Base-by-base conservation (phyloP, 441 rosid species). In the Erodium moschatum region DNA sequence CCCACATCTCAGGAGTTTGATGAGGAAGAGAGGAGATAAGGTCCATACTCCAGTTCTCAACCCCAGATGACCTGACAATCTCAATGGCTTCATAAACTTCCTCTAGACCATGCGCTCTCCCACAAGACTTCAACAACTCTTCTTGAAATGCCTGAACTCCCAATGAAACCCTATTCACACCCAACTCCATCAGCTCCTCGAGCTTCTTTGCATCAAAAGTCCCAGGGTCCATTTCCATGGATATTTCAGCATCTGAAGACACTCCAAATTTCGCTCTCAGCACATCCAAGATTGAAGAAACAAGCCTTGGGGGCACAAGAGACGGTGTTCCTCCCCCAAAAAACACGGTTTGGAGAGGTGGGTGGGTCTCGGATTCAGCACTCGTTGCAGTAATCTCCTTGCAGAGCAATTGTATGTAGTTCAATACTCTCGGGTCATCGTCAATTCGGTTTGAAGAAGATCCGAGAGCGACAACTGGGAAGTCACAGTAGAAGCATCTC, bases 271-370 rank as follows among this genome's bases (percentile, higher is more conserved):
- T 81, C 62, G 4, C 80, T 58, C 80, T 81, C 79, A 93, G 63
- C 27, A 87, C 75, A 54, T 88, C 87, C 61, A 93, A 73, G 75
- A 91, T 66, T 21, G 86, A 82, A 15, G 83, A 82, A 71, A 91
- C 89, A 40, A 87, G 78, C 74, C 74, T 77, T 0, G 97, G 87
- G 1, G 98, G 87, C 77, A 93, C 98, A 61, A 93, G 82, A 42
- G 98, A 93, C 54, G 98, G 98, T 3, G 98, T 91, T 24, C 97
- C 98, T 9, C 98, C 98, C 0, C 98, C 98, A 60, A 91, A 88
- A 72, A 91, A 91, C 64, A 93, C 88, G 0, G 97, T 89, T 74
- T 87, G 74, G n/a, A 91, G 87, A 12, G 86, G 84, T 12, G 87
- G 82, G 72, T 68, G 77, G 73, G 81, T 21, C 64, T 75, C 24